Evolutionary conservation across 2,329 filamentous ascomycete species (phyloP).

Genomic region (Trichoderma asperellum): DNA sequence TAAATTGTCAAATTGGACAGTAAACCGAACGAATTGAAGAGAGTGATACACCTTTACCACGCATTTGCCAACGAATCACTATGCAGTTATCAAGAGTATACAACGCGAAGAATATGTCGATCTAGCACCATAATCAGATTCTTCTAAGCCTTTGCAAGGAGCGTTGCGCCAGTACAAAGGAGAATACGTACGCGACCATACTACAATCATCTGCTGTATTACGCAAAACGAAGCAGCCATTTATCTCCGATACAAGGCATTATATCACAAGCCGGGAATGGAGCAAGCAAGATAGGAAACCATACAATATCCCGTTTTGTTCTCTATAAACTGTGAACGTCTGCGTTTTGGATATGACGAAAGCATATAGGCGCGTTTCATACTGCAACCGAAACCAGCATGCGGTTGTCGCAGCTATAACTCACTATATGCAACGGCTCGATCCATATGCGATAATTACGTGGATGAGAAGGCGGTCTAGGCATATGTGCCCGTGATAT

Average conservation of each 20-base stretch:
- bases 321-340: not conserved
- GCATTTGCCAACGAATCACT: too few relatives aligned
- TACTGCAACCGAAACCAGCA: not conserved
- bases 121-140: not conserved
- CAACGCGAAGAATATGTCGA: too few relatives aligned
- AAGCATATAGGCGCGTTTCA: slow-evolving; percentile 9
- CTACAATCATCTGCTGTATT: not conserved
- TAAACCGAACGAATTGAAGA: too few relatives aligned
- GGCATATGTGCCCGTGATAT: not conserved
- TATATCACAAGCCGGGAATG: slow-evolving; percentile 3
- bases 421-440: not conserved
- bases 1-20: too few relatives aligned
- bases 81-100: too few relatives aligned
- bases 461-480: not conserved
- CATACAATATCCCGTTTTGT: slow-evolving; percentile 9
- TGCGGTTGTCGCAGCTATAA: not conserved
- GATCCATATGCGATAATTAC: not conserved
- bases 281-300: slow-evolving; percentile 10
- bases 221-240: slow-evolving; percentile 7
- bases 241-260: not conserved
- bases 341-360: slow-evolving; percentile 3
- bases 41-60: too few relatives aligned
- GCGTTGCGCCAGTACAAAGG: not conserved
- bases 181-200: not conserved
- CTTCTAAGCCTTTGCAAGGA: slow-evolving; percentile 6